Conservation (phyloP, 2,329 filamentous ascomycete genomes). For the Fusarium duplospermum region DNA sequence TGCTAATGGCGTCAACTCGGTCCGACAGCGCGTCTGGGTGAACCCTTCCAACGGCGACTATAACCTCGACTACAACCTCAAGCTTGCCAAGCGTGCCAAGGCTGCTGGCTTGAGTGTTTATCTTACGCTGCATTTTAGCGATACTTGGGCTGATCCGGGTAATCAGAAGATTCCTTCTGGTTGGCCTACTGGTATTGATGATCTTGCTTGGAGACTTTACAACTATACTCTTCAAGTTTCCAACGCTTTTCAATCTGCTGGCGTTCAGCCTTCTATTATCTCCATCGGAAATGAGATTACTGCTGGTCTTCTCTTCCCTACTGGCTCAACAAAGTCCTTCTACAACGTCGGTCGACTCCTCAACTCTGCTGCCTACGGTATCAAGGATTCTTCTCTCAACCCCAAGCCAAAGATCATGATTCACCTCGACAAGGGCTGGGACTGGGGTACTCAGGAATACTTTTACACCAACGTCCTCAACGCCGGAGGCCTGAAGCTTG, state of each 20-base stretch:
- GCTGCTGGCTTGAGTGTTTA: conserved; percentile 70
- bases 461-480: conserved; percentile 71
- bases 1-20: conserved; percentile 73
- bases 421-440: conserved; percentile 81
- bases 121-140: conserved; percentile 74
- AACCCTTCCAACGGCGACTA: conserved; percentile 74
- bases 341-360: conserved; percentile 73
- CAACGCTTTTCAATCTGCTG: conserved; percentile 68
- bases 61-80: conserved; percentile 76
- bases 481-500: conserved; percentile 59
- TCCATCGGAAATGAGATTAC: conserved; percentile 82
- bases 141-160: conserved; percentile 77
- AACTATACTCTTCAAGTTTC: conserved; percentile 74
- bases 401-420: conserved; percentile 77
- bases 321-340: conserved; percentile 64
- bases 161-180: conserved; percentile 72
- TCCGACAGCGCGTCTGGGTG: conserved; percentile 79
- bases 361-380: conserved; percentile 71
- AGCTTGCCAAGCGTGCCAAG: conserved; percentile 73
- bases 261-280: conserved; percentile 69
- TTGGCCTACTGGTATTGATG: conserved; percentile 71
- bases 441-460: conserved; percentile 73
- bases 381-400: conserved; percentile 70
- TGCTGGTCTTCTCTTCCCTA: conserved; percentile 73
- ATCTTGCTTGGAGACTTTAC: conserved; percentile 71